phyloP scores from a whole-genome alignment of 257 asterid species.

The Solanum chmielewskii region DNA sequence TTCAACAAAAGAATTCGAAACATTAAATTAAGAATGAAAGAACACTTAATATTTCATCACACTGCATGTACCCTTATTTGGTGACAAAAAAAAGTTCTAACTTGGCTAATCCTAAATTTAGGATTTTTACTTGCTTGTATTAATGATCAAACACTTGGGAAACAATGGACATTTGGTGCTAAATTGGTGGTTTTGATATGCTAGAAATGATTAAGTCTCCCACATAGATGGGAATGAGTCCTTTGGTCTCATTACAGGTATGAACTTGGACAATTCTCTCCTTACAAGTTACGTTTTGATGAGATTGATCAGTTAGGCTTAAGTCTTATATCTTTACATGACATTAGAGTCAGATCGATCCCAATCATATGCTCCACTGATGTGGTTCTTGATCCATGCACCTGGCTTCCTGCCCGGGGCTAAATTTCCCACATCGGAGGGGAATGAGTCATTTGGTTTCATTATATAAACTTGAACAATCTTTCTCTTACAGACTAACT shows the following conservation, averaged over 20 bases:
- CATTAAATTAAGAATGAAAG: neutral
- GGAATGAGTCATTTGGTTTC: neutral
- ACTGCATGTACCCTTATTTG: neutral
- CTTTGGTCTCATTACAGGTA: neutral
- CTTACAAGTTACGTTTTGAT: too few species aligned
- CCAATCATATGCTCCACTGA: neutral
- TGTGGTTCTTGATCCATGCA: neutral
- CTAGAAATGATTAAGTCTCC: neutral
- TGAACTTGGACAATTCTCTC: too few species aligned
- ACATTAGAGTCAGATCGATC: too few species aligned
- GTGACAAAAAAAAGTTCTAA: neutral
- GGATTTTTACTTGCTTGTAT: neutral
- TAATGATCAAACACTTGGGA: neutral
- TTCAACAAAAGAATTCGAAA: neutral
- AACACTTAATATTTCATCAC: neutral
- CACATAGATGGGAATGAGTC: neutral
- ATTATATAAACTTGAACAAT: too few species aligned
- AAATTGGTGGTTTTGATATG: neutral
- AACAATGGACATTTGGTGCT: neutral
- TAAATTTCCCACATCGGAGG: neutral
- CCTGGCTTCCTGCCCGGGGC: neutral
- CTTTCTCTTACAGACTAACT: fast-evolving
- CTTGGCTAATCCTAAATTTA: neutral
- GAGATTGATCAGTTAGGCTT: neutral
- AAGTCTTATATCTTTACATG: neutral